Evolutionary conservation across 441 rosid species (phyloP).

Genomic region (Gossypium trilobum): DNA sequence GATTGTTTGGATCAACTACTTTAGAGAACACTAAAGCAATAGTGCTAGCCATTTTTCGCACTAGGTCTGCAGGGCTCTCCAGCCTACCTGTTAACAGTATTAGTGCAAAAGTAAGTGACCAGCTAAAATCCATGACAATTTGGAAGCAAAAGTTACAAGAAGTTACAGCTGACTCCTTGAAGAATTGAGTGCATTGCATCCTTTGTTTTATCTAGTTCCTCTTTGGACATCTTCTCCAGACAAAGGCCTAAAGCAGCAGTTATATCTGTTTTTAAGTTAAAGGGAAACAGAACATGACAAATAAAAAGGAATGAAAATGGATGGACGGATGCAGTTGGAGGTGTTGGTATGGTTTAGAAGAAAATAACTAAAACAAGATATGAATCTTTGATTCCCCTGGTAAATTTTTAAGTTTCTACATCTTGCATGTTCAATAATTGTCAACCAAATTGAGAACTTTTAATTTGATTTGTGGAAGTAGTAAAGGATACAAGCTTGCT

Average conservation of each 20-base stretch:
- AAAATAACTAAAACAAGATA: slow-evolving; percentile 3
- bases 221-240: slow-evolving; percentile 81
- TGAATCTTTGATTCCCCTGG: neutral
- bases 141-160: slow-evolving; percentile 22
- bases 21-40: slow-evolving; percentile 78
- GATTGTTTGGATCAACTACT: slow-evolving; percentile 80
- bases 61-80: slow-evolving; percentile 66
- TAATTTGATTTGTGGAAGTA: slow-evolving; percentile 10
- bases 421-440: neutral
- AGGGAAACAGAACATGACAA: slow-evolving; percentile 30
- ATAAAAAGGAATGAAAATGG: slow-evolving; percentile 13
- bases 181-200: slow-evolving; percentile 79
- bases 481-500: slow-evolving; percentile 92
- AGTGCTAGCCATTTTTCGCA: slow-evolving; percentile 84
- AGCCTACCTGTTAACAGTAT: slow-evolving; percentile 65
- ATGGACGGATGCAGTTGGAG: neutral
- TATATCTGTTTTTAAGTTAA: slow-evolving; percentile 50
- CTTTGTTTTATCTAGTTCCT: slow-evolving; percentile 65
- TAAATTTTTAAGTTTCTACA: neutral
- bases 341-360: slow-evolving; percentile 5
- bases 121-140: slow-evolving; percentile 20
- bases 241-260: slow-evolving; percentile 87
- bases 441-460: slow-evolving; percentile 13
- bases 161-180: slow-evolving; percentile 86
- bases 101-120: slow-evolving; percentile 15